Evolutionary conservation across 1,284 basidiomycete genomes (phyloP), one percentile per base, ranked within the genome.

Genomic region (Singerocomus inundabilis): DNA sequence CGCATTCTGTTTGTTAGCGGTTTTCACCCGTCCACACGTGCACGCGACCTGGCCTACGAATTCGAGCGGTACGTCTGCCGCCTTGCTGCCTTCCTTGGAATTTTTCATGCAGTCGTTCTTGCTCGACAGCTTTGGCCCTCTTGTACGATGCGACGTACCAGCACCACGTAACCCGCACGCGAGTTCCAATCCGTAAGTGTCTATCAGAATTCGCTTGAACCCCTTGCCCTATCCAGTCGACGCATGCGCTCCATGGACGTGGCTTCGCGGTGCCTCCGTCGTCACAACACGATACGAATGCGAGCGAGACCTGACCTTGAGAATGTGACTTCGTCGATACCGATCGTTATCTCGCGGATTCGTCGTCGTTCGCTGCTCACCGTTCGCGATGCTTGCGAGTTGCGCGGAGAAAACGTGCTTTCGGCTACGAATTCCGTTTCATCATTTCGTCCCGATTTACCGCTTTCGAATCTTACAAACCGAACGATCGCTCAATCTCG

Each of bases 1-100:
- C 84, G 90, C 57, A 92, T 93, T 57, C 80, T 93, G 53, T 91
- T 92, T 66, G 91, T 93, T 47, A 88, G 87, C 62, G 91, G 91
- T 36, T 93, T 93, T 66, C 82, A 88, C 60, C 80, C 85, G 24
- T 72, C 80, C 26, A 90, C 89, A 8, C 83, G 89, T 41, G 91
- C 90, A 11, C 78, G 84, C 48, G 91, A 92, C 64, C 80, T 93
- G 9, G 91, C 91, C 0, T 90, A 78, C 64, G 91, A 93, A 69
- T 93, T 93, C 61, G 91, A 93, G 77, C 78, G 87, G 86, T 91
- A 64, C 68, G 39, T 53, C 35, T 2, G 4, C 4, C 21, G 2
- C 10, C 29, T 11, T 11, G 1, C 26, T 12, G 16, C 32, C 36
- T 46, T 40, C 45, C 40, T 53, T 39, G 11, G 31, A 39, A 42